Conservation (phyloP, 257 asterid genomes). For the Primulina eburnea region DNA sequence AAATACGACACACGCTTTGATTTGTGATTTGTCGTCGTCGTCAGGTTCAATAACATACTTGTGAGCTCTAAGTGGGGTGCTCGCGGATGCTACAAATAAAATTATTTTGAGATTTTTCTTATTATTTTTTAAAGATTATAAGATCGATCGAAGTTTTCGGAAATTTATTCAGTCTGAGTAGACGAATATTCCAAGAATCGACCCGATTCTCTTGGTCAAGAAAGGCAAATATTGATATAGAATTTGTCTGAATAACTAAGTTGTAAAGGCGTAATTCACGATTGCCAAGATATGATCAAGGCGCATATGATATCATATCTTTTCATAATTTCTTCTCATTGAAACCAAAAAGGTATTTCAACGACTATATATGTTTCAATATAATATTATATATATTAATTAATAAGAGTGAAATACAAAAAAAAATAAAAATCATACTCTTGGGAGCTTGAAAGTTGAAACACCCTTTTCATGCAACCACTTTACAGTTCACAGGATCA, state of each 20-base stretch:
- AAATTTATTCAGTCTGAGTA: too few relatives aligned
- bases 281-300: neutral
- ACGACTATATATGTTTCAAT: neutral
- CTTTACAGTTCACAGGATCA: neutral
- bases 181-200: too few relatives aligned
- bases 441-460: slow-evolving; percentile 15
- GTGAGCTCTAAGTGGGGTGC: too few relatives aligned
- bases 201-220: too few relatives aligned
- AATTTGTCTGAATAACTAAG: neutral
- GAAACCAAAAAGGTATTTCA: slow-evolving; percentile 16
- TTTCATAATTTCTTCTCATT: slow-evolving; percentile 18
- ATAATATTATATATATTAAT: too few relatives aligned
- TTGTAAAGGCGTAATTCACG: neutral
- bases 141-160: too few relatives aligned
- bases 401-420: neutral
- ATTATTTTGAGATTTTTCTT: too few relatives aligned
- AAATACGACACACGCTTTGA: too few relatives aligned
- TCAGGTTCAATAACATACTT: too few relatives aligned
- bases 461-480: slow-evolving; percentile 24
- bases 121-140: too few relatives aligned
- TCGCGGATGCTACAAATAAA: too few relatives aligned
- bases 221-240: neutral
- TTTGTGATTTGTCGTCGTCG: too few relatives aligned
- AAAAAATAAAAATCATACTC: slow-evolving; percentile 24
- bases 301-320: slow-evolving; percentile 23